Evolutionary conservation across 768 basidiomycete genomes (phyloP).

Genomic region (Scleroderma bovista): DNA sequence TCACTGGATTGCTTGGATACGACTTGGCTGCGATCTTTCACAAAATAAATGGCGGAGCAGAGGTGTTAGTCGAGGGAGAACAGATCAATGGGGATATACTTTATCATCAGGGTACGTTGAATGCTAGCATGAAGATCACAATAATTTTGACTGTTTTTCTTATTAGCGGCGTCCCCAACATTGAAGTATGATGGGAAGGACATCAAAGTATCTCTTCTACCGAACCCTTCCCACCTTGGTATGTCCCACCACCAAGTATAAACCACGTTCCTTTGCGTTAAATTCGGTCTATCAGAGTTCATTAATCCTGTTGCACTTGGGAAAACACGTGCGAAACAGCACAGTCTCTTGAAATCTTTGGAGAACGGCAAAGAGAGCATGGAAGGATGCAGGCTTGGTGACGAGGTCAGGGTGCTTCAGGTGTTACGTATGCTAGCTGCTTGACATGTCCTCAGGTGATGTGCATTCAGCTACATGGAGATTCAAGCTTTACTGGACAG

Average conservation of each 20-base stretch:
- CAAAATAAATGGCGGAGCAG: constrained; percentile 79
- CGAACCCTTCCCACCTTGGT: constrained; percentile 78
- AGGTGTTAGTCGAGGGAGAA: constrained; percentile 54
- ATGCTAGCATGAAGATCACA: not conserved
- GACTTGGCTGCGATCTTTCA: constrained; percentile 70
- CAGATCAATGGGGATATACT: constrained; percentile 80
- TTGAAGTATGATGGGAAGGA: constrained; percentile 45
- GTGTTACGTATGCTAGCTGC: not conserved
- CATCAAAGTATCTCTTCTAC: constrained; percentile 72
- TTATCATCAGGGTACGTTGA: constrained; percentile 62
- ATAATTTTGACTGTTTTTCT: not conserved
- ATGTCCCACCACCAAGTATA: constrained; percentile 11
- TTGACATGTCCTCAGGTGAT: constrained; percentile 60
- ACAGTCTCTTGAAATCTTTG: constrained; percentile 64
- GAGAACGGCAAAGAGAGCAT: constrained; percentile 26
- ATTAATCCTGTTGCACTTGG: constrained; percentile 85
- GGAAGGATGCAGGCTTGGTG: constrained; percentile 27
- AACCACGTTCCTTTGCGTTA: constrained; percentile 5
- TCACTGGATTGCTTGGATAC: constrained; percentile 70
- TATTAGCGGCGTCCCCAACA: constrained; percentile 59
- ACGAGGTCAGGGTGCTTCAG: constrained; percentile 18
- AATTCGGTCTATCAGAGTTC: constrained; percentile 49
- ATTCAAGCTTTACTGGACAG: constrained; percentile 88
- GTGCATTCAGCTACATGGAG: constrained; percentile 89
- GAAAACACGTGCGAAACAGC: constrained; percentile 89